Conservation (phyloP, 306 rosid species). For the Glycyrrhiza uralensis region DNA sequence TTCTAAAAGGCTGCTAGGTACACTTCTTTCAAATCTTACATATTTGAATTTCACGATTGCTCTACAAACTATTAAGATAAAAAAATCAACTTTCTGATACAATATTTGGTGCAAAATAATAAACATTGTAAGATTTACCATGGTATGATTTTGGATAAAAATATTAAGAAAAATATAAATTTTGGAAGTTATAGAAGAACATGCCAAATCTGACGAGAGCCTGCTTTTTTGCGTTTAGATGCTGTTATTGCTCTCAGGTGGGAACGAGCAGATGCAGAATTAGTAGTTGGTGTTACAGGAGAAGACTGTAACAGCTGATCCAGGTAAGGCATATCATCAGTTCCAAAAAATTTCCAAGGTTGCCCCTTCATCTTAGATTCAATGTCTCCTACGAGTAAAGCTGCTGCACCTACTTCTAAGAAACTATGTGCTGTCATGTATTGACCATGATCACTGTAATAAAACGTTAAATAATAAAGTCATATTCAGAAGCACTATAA, state of each 20-base stretch:
- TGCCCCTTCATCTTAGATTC: conserved; percentile 88
- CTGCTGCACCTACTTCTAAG: conserved; percentile 94
- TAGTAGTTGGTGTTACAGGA: conserved; percentile 75
- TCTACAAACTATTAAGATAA: neutral
- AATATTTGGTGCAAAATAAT: conserved; percentile 14
- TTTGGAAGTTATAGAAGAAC: conserved; percentile 24
- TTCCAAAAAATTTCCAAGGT: conserved; percentile 91
- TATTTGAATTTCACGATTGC: neutral
- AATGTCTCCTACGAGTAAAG: conserved; percentile 80
- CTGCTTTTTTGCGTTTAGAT: conserved; percentile 78
- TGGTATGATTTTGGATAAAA: neutral
- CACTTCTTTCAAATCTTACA: neutral
- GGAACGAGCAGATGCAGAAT: conserved; percentile 75
- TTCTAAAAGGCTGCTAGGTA: neutral
- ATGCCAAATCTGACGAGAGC: conserved; percentile 85
- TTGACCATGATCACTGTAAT: conserved; percentile 67
- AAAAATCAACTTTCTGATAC: neutral
- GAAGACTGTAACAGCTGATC: conserved; percentile 92
- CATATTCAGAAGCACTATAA: conserved; percentile 13
- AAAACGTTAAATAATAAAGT: conserved; percentile 28
- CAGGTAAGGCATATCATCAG: conserved; percentile 93
- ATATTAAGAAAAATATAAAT: neutral
- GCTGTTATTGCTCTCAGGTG: conserved; percentile 96
- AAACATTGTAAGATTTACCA: neutral
- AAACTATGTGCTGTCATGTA: conserved; percentile 73